A percentile compares a stretch with the other conserved stretches of the same genome.
Conservation (phyloP, 2,329 filamentous ascomycete species). For the Aplosporella prunicola region DNA sequence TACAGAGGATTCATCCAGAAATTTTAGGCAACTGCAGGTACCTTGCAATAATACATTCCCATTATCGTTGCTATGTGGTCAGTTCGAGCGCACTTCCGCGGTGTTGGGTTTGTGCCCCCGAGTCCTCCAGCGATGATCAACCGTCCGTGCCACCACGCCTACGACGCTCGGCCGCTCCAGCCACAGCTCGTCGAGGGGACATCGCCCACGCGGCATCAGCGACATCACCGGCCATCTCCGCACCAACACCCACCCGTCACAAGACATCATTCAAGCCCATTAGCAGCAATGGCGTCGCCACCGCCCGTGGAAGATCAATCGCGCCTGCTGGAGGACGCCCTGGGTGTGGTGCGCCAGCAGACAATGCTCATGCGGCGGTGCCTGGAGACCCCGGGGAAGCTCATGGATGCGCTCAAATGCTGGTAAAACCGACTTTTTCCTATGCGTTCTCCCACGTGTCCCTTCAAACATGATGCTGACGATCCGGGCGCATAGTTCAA, state of each 20-base stretch:
- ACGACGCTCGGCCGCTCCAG: not conserved
- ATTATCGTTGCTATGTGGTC: no score
- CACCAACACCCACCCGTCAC: slow-evolving; percentile 8
- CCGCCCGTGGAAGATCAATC: slow-evolving; percentile 53
- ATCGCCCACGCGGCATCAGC: slow-evolving; percentile 10
- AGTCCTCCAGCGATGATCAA: no score
- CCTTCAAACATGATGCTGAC: slow-evolving; percentile 3
- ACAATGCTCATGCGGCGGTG: slow-evolving; percentile 96
- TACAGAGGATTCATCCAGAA: no score
- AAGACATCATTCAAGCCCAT: slow-evolving; percentile 40
- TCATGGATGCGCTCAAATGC: slow-evolving; percentile 99
- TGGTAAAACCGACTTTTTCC: slow-evolving; percentile 65
- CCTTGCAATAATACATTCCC: no score
- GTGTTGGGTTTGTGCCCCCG: no score
- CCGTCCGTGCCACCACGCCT: no score
- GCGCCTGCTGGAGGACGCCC: slow-evolving; percentile 91
- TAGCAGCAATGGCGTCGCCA: slow-evolving; percentile 40
- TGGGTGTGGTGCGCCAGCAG: slow-evolving; percentile 94
- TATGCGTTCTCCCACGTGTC: not conserved
- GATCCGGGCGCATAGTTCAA: slow-evolving; percentile 57
- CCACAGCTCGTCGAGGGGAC: slow-evolving; percentile 7
- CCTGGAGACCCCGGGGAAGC: slow-evolving; percentile 90
- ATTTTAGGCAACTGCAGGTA: no score
- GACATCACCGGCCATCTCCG: slow-evolving; percentile 5
- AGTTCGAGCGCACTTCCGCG: no score